These are phyloP conservation scores for Aspergillus puulaauensis DNA, from an alignment of 2,329 filamentous ascomycete species.

Conservation along the genomic window DNA sequence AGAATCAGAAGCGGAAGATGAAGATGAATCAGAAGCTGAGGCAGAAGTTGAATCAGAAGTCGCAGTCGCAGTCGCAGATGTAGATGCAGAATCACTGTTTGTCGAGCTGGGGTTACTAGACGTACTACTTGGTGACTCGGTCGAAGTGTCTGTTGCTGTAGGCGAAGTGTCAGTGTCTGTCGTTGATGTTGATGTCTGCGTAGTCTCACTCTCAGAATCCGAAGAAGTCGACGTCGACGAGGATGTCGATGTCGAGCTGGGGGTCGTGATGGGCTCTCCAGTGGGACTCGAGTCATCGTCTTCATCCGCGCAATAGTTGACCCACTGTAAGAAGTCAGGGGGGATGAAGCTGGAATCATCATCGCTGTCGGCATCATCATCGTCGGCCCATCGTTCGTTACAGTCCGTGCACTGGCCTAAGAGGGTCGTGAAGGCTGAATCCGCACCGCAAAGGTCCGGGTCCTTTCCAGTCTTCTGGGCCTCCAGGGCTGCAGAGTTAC, in stretches of 20 bases:
- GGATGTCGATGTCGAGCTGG: neutral
- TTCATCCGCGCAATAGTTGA: neutral
- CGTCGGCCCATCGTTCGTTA: neutral
- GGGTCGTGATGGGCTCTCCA: neutral
- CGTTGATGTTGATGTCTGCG: neutral
- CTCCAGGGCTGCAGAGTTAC: slow-evolving; percentile 52
- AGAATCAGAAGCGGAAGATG: neutral
- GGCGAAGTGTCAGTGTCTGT: neutral
- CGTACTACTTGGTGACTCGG: too few species aligned
- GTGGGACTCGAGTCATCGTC: neutral
- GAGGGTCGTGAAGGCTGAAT: slow-evolving; percentile 14
- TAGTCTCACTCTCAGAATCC: neutral
- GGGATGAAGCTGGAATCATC: neutral
- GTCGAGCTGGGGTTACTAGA: too few species aligned
- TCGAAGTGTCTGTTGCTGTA: neutral
- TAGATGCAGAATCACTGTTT: neutral
- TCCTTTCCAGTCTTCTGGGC: slow-evolving; percentile 51
- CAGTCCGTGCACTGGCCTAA: slow-evolving; percentile 6
- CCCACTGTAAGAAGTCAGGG: slow-evolving; percentile 1
- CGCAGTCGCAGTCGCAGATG: neutral
- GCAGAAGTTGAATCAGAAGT: neutral
- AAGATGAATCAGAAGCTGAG: neutral
- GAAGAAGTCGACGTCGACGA: neutral
- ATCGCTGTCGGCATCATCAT: neutral
- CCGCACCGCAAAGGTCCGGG: slow-evolving; percentile 9